A percentile compares a stretch with the other conserved stretches of the same genome.
Evolutionary conservation across 2,329 filamentous ascomycete genomes (phyloP).

Genomic region (Zasmidium citrigriseum): DNA sequence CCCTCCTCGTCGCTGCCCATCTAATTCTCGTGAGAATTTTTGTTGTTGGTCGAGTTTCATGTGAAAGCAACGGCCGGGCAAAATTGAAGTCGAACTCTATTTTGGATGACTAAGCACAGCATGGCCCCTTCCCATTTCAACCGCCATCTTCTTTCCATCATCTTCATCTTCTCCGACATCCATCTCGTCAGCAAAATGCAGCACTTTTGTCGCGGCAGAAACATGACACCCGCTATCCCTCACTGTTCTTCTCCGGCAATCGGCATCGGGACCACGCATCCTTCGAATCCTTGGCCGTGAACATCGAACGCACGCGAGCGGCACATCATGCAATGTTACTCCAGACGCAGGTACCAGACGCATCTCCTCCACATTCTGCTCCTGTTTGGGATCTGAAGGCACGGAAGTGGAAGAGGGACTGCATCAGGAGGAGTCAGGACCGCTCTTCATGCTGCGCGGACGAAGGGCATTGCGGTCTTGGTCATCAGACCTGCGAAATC

Average conservation of each 20-base stretch:
- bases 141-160: no score
- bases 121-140: no score
- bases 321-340: neutral
- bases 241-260: neutral
- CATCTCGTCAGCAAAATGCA: no score
- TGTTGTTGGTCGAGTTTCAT: no score
- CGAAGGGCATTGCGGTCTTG: neutral
- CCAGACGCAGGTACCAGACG: neutral
- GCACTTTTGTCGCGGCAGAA: no score
- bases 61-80: no score
- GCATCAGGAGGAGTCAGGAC: neutral
- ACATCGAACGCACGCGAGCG: neutral
- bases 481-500: no score
- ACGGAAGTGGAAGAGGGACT: neutral
- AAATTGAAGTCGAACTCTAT: no score
- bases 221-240: no score
- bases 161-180: no score
- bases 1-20: slow-evolving; percentile 27
- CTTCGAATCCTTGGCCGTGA: neutral
- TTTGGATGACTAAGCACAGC: no score
- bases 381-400: neutral
- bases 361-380: neutral
- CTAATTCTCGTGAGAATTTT: no score
- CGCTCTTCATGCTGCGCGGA: neutral
- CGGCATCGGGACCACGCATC: neutral